Percentiles rank a stretch among this genome's conserved stretches.
phyloP scores from a whole-genome alignment of 208 protist genomes.

The Crithidia brevicula region DNA sequence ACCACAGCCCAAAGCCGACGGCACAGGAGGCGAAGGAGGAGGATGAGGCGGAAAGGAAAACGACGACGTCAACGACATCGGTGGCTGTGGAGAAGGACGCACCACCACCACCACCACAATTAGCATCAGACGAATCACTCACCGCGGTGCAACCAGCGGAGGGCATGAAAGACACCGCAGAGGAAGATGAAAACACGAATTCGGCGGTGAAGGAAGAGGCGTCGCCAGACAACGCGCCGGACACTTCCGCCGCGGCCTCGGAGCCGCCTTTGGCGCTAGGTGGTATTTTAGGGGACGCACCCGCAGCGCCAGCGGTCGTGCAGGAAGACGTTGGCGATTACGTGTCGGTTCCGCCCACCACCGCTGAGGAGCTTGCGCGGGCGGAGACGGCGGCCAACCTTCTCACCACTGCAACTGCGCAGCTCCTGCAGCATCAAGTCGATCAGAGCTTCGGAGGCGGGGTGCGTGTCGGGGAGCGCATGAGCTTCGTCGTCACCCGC shows the following conservation, averaged over 20 bases:
- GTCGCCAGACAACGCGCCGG: too few species aligned
- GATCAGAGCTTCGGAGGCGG: slow-evolving; percentile 39
- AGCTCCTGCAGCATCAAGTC: slow-evolving; percentile 55
- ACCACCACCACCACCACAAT: too few species aligned
- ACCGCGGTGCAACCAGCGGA: too few species aligned
- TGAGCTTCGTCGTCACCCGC: slow-evolving; percentile 66
- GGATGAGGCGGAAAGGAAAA: background rate
- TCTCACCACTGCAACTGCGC: slow-evolving; percentile 47
- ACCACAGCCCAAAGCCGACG: background rate
- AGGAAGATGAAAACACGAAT: background rate
- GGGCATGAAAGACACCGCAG: background rate
- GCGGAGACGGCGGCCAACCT: slow-evolving; percentile 39
- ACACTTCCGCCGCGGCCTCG: background rate
- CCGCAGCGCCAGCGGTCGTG: background rate
- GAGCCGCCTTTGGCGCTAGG: background rate
- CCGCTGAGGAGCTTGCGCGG: slow-evolving; percentile 29
- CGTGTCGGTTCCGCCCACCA: slow-evolving; percentile 29
- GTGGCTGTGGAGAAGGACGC: too few species aligned
- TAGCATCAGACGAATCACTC: too few species aligned
- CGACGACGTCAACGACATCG: background rate
- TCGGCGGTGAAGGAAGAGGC: too few species aligned
- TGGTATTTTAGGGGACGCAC: slow-evolving; percentile 11
- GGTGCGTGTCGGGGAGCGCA: slow-evolving; percentile 36
- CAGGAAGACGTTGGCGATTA: slow-evolving; percentile 19
- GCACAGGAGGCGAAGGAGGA: background rate